Evolutionary conservation across 2,329 filamentous ascomycete species (phyloP), one percentile per base, ranked within the genome.

Genomic region (Talaromyces sp.): DNA sequence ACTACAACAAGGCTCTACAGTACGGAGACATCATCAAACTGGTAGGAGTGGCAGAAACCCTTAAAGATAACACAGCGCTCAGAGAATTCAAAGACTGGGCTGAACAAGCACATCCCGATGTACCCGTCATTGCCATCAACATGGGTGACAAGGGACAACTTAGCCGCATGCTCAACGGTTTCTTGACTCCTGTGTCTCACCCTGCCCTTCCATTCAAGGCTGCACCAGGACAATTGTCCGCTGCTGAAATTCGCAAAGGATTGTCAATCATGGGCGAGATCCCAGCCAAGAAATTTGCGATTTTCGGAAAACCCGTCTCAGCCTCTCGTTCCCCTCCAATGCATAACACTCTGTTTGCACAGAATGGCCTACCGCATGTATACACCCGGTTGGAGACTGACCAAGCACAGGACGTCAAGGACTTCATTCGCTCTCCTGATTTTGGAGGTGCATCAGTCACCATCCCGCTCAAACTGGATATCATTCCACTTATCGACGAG

Each of bases 391-490:
- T 88, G 39, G 95, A 98, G 79, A 96, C 93, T 0, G 84, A 87
- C 66, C 77, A 83, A 33, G 84, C 81, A 9, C 75, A 79, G 55
- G 79, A 89, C 39, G 80, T 96, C 3, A 79, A 81, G 67, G 79
- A 84, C 2, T 77, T 91, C 57, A 88, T 99, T 64, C 85, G 84
- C 7, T 79, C 86, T 1, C 80, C 88, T 1, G 82, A 89, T 67
- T 99, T 99, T 72, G 95, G 95, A 7, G 95, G 95, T 63, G 93
- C 91, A 2, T 97, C 92, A 2, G 92, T 99, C 52, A 99, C 95
- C 0, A 98, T 99, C 58, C 95, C 95, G 0, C 82, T 99, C 61
- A 99, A 99, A 79, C 81, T 95, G 33, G 91, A 96, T 69, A 87
- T 98, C 63, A 92, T 96, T 79, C 82, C 85, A 0, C 77, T 93